phyloP scores from a whole-genome alignment of 2,329 filamentous ascomycete species.

The Neopestalotiopsis sp. region DNA sequence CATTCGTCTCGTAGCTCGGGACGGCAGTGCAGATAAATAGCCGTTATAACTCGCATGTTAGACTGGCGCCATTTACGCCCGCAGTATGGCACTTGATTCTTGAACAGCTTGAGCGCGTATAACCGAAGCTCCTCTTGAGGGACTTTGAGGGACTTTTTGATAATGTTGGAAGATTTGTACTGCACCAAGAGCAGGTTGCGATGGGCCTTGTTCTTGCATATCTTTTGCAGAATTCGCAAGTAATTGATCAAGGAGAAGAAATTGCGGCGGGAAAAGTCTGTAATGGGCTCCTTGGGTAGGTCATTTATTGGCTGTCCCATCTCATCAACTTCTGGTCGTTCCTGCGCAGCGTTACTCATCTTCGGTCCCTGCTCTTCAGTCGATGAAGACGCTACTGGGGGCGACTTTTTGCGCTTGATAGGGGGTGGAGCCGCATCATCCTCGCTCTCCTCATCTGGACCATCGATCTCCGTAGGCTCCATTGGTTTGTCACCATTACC shows the following conservation, averaged over 20 bases:
- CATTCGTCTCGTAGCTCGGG: conserved; percentile 95
- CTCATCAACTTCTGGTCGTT: conserved; percentile 76
- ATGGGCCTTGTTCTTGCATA: conserved; percentile 94
- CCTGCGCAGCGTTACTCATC: conserved; percentile 39
- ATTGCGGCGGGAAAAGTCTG: conserved; percentile 88
- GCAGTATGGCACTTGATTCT: conserved; percentile 97
- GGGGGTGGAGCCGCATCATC: conserved; percentile 86
- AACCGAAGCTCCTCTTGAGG: conserved; percentile 86
- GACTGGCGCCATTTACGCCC: conserved; percentile 97
- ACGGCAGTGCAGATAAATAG: conserved; percentile 91
- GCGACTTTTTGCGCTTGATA: conserved; percentile 66
- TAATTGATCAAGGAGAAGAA: conserved; percentile 97
- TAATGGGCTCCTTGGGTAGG: conserved; percentile 77
- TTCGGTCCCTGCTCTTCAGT: conserved; percentile 33
- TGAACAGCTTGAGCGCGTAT: conserved; percentile 97
- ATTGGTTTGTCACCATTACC: conserved; percentile 30
- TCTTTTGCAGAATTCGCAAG: conserved; percentile 94
- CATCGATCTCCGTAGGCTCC: conserved; percentile 38
- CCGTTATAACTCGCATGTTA: conserved; percentile 98
- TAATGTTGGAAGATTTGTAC: conserved; percentile 92
- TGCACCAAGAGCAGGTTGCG: conserved; percentile 91
- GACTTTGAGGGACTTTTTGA: conserved; percentile 89
- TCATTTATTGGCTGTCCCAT: conserved; percentile 79
- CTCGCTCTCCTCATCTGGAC: conserved; percentile 58
- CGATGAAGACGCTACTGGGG: conserved; percentile 37